Percentiles rank a stretch among this genome's conserved stretches.
These are phyloP conservation scores for Kwoniella sp. DNA, from an alignment of 768 basidiomycete species.

Conservation along the genomic window DNA sequence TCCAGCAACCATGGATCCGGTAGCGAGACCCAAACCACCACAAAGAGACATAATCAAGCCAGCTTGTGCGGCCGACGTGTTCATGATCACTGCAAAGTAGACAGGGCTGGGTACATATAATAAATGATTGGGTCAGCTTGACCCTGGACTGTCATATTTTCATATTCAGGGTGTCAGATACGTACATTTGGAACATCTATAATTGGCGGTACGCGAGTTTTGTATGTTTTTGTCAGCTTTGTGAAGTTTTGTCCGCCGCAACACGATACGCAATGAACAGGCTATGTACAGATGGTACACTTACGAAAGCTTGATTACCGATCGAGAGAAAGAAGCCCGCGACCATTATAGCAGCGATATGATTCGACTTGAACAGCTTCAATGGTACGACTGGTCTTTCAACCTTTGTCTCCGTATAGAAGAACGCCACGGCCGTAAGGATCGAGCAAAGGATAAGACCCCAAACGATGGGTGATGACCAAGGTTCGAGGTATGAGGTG, in stretches of 20 bases:
- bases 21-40: constrained; percentile 47
- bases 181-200: constrained; percentile 19
- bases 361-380: constrained; percentile 40
- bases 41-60: constrained; percentile 49
- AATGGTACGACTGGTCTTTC: constrained; percentile 49
- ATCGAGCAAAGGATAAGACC: constrained; percentile 39
- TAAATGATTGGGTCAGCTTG: constrained; percentile 2
- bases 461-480: constrained; percentile 51
- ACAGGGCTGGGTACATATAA: constrained; percentile 38
- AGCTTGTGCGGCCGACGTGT: constrained; percentile 48
- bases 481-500: constrained; percentile 51
- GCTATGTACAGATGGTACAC: too few species aligned
- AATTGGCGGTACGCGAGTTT: too few species aligned
- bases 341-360: constrained; percentile 39
- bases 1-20: constrained; percentile 51
- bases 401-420: constrained; percentile 41
- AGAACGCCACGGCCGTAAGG: constrained; percentile 24
- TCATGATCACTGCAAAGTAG: constrained; percentile 53
- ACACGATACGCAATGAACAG: too few species aligned
- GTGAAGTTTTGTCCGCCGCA: too few species aligned
- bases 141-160: neutral
- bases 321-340: constrained; percentile 51
- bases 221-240: too few species aligned
- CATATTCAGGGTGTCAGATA: neutral
- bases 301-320: constrained; percentile 49